Evolutionary conservation across 2,329 filamentous ascomycete genomes (phyloP).

Genomic region (Sporothrix mexicana): DNA sequence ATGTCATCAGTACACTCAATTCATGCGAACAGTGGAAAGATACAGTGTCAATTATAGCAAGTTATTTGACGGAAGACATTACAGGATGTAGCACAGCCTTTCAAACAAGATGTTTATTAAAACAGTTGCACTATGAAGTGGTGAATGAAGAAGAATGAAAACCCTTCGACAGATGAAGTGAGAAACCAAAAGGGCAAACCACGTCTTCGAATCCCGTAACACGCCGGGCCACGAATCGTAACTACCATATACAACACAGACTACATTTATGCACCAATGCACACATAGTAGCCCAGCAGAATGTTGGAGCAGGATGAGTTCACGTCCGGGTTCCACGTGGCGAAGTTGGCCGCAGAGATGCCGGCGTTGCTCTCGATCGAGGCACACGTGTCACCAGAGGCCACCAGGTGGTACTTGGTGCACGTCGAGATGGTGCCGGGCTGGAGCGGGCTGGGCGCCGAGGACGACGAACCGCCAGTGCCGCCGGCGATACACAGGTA

Average conservation of each 20-base stretch:
- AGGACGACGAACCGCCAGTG: background rate
- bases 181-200: too few species aligned
- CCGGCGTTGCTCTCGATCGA: conserved; percentile 31
- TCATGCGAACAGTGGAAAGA: too few species aligned
- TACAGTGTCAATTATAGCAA: too few species aligned
- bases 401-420: conserved; percentile 44
- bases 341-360: conserved; percentile 35
- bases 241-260: background rate
- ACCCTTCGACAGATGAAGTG: too few species aligned
- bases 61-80: too few species aligned
- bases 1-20: too few species aligned
- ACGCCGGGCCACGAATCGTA: too few species aligned
- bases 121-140: too few species aligned
- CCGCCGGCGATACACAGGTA: conserved; percentile 37
- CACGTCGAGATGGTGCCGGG: conserved; percentile 39
- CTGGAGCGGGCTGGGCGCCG: conserved; percentile 32
- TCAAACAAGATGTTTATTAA: too few species aligned
- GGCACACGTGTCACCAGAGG: conserved; percentile 44
- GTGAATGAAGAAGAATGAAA: too few species aligned
- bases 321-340: conserved; percentile 37
- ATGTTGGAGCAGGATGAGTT: conserved; percentile 37
- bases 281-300: conserved; percentile 38
- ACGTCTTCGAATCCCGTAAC: too few species aligned
- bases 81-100: too few species aligned
- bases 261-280: conserved; percentile 30